phyloP scores from a whole-genome alignment of 2,329 filamentous ascomycete species.

The Lasiodiplodia sp. region DNA sequence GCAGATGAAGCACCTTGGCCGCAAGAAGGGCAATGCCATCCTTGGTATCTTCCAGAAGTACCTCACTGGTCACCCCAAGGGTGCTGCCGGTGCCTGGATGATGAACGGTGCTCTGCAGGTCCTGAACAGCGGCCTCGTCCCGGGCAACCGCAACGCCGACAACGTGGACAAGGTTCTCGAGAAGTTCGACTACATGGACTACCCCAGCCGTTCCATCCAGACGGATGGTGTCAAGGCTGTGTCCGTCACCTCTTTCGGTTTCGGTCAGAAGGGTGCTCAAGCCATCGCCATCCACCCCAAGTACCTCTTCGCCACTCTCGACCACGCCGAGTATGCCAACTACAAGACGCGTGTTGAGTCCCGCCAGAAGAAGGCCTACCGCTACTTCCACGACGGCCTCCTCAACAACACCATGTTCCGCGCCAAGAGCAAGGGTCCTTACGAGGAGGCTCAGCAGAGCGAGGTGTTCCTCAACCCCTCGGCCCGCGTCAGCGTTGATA shows the following conservation, averaged over 20 bases:
- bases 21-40: slow-evolving; percentile 94
- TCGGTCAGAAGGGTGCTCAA: slow-evolving; percentile 98
- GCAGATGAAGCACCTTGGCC: slow-evolving; percentile 92
- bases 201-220: slow-evolving; percentile 93
- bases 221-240: slow-evolving; percentile 99
- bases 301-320: slow-evolving; percentile 94
- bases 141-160: slow-evolving; percentile 95
- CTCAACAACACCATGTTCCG: slow-evolving; percentile 99
- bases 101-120: slow-evolving; percentile 98
- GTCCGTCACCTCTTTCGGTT: slow-evolving; percentile 98
- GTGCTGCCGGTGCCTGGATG: slow-evolving; percentile 99
- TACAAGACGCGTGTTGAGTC: slow-evolving; percentile 91
- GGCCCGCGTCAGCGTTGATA: slow-evolving; percentile 82
- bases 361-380: slow-evolving; percentile 97
- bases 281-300: slow-evolving; percentile 96
- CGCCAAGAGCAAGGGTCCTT: slow-evolving; percentile 90
- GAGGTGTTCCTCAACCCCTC: slow-evolving; percentile 93
- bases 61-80: slow-evolving; percentile 97
- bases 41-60: slow-evolving; percentile 99
- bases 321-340: slow-evolving; percentile 78
- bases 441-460: slow-evolving; percentile 84
- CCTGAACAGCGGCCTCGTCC: slow-evolving; percentile 90
- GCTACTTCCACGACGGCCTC: slow-evolving; percentile 97
- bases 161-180: slow-evolving; percentile 97
- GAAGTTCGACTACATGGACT: slow-evolving; percentile 97